These are phyloP conservation scores for Lipomyces orientalis DNA, from an alignment of 805 yeast genomes.

Conservation along the genomic window DNA sequence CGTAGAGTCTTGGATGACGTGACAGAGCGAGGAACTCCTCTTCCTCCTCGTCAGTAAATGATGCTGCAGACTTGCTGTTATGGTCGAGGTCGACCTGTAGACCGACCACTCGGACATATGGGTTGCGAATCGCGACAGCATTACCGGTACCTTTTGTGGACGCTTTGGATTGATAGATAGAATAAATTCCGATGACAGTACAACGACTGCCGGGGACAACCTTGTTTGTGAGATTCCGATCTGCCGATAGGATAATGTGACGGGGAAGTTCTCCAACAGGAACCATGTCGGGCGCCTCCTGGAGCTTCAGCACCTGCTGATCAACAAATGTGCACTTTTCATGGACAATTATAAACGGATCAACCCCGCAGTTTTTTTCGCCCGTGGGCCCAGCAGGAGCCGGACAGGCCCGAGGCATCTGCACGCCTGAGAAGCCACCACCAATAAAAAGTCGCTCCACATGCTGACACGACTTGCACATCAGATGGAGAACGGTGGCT, in stretches of 20 bases:
- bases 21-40: conserved; percentile 85
- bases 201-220: conserved; percentile 96
- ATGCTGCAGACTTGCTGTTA: conserved; percentile 62
- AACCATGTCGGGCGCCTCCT: conserved; percentile 97
- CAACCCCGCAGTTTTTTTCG: conserved; percentile 76
- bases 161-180: conserved; percentile 78
- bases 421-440: conserved; percentile 73
- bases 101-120: conserved; percentile 86
- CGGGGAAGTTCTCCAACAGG: conserved; percentile 99
- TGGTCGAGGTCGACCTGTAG: conserved; percentile 82
- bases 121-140: conserved; percentile 87
- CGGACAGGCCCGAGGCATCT: conserved; percentile 70
- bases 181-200: conserved; percentile 88
- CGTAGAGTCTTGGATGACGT: conserved; percentile 82
- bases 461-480: conserved; percentile 89
- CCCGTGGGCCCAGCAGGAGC: conserved; percentile 53
- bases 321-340: conserved; percentile 93
- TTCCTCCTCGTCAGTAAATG: conserved; percentile 90
- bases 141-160: conserved; percentile 58
- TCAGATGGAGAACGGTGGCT: conserved; percentile 79
- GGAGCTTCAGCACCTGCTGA: conserved; percentile 91
- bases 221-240: conserved; percentile 84
- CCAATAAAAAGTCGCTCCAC: conserved; percentile 66
- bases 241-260: conserved; percentile 84
- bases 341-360: conserved; percentile 91